Evolutionary conservation across 169 alveolate genomes (phyloP), one percentile per base, ranked within the genome.

Genomic region (Cryptosporidium muris): DNA sequence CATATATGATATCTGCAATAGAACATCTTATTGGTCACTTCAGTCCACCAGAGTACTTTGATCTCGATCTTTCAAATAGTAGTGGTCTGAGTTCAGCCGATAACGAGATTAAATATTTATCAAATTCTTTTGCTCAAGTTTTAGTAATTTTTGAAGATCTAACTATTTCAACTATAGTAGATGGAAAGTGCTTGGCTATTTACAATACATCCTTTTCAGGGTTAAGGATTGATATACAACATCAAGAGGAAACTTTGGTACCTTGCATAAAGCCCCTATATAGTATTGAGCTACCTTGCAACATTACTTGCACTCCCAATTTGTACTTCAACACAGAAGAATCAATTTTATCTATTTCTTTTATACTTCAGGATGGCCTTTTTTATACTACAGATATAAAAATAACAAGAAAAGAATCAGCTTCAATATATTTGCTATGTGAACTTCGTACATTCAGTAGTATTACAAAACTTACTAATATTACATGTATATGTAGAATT

Each of bases 11-110:
- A 58, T 34, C 62, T 45, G 45, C 42, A 58, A 36, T 54, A 11
- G 85, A 74, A 58, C 74, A 58, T 34, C 38, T 74, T 60, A n/a
- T 74, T 34, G 85, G 85, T 16, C 60, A 74, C 60, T 74, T 74
- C 60, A n/a, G n/a, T 25, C 47, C 66, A 42, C 4, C 42, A 3
- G 49, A 45, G 11, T 2, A 42, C 45, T 58, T 74, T 42, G 74
- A 74, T 43, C 6, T 47, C 11, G 63, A 43, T 7, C 60, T 42
- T n/a, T 40, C 51, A 36, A 34, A 6, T 12, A 16, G 49, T 12
- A 14, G 40, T 34, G 82, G 54, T 49, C 16, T 12, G 43, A 67
- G 37, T 38, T 38, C 40, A 9, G 3, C 9, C 25, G 4, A 36
- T 12, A 9, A 34, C 47, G 12, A 3, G 6, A 53, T 43, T 60